A percentile compares a stretch with the other conserved stretches of the same genome.
Conservation (phyloP, 2,329 filamentous ascomycete species). For the Apiospora marii region DNA sequence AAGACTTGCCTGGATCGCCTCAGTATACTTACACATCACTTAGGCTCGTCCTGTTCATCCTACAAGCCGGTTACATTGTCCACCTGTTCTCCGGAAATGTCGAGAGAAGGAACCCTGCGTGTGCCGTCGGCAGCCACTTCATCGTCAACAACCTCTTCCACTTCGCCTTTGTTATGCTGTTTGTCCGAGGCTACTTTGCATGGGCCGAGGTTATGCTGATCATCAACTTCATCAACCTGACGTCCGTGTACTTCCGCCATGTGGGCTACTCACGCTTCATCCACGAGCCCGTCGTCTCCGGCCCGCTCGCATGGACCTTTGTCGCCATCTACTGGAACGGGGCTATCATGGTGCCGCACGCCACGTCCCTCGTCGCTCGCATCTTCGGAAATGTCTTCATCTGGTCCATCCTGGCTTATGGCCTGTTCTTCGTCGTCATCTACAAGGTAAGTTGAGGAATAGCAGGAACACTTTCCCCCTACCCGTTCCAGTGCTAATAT, state of each 20-base stretch:
- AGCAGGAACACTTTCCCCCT: neutral
- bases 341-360: conserved; percentile 78
- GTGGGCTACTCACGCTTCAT: conserved; percentile 75
- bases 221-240: conserved; percentile 84
- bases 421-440: conserved; percentile 75
- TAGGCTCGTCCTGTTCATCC: conserved; percentile 76
- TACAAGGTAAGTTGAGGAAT: conserved; percentile 65
- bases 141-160: conserved; percentile 86
- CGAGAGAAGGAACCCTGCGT: conserved; percentile 71
- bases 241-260: conserved; percentile 82
- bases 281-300: conserved; percentile 77
- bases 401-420: conserved; percentile 82
- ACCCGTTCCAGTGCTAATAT: neutral
- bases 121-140: conserved; percentile 83
- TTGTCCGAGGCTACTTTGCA: conserved; percentile 78
- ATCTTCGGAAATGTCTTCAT: conserved; percentile 88
- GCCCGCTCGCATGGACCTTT: conserved; percentile 85
- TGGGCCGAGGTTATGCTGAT: conserved; percentile 79
- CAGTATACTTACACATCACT: conserved; percentile 18
- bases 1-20: neutral
- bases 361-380: conserved; percentile 71
- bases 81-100: conserved; percentile 76
- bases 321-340: conserved; percentile 90
- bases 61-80: conserved; percentile 78
- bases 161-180: conserved; percentile 84